Evolutionary conservation across 495 filamentous ascomycete species (phyloP).

Genomic region (Friedmanniomyces simplex): DNA sequence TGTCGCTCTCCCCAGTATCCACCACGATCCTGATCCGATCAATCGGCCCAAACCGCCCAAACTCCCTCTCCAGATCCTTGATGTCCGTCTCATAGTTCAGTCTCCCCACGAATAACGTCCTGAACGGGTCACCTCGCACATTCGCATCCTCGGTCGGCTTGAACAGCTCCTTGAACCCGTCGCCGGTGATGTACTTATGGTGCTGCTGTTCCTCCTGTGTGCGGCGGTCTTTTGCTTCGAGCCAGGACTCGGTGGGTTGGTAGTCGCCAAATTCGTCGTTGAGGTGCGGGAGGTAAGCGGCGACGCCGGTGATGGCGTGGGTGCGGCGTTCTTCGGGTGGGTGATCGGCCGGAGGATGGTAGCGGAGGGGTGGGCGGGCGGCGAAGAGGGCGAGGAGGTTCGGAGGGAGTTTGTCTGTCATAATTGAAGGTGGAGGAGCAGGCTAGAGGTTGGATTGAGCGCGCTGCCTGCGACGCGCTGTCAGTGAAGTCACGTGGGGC

Average conservation of each 20-base stretch:
- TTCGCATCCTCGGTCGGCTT: slow-evolving; percentile 57
- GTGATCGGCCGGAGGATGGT: slow-evolving; percentile 71
- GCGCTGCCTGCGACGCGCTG: neutral
- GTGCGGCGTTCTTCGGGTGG: slow-evolving; percentile 73
- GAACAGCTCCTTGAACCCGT: slow-evolving; percentile 43
- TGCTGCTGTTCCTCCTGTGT: slow-evolving; percentile 65
- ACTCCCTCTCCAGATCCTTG: slow-evolving; percentile 86
- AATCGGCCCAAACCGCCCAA: slow-evolving; percentile 88
- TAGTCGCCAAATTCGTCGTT: slow-evolving; percentile 47
- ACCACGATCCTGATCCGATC: slow-evolving; percentile 57
- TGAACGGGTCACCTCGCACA: slow-evolving; percentile 86
- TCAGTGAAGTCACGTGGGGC: neutral
- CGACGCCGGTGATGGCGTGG: slow-evolving; percentile 59
- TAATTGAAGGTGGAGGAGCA: slow-evolving; percentile 27
- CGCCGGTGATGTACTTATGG: slow-evolving; percentile 50
- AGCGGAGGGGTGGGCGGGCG: slow-evolving; percentile 83
- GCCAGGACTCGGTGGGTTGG: slow-evolving; percentile 83
- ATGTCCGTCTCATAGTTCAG: slow-evolving; percentile 81
- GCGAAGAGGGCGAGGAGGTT: slow-evolving; percentile 90
- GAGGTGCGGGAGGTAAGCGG: slow-evolving; percentile 59
- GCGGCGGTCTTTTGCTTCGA: slow-evolving; percentile 70
- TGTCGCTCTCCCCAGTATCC: slow-evolving; percentile 6
- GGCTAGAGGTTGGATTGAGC: neutral
- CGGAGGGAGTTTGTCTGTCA: slow-evolving; percentile 93
- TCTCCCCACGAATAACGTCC: slow-evolving; percentile 84